Evolutionary conservation across 2,329 filamentous ascomycete genomes (phyloP).

Genomic region (Atkinsonella hypoxylon): DNA sequence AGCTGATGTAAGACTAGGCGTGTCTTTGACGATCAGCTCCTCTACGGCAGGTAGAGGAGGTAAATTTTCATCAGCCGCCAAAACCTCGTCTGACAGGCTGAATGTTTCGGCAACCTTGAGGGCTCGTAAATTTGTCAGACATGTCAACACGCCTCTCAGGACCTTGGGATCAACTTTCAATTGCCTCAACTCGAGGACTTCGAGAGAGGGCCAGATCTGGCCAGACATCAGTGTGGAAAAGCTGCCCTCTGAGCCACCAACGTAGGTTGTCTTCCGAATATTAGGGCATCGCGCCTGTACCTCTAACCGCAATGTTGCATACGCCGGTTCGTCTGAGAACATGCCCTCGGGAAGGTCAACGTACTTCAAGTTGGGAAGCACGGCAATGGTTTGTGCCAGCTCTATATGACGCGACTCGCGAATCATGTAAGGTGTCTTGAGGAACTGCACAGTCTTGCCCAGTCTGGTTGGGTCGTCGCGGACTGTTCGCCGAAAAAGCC

Average conservation of each 20-base stretch:
- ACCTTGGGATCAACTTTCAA: constrained; percentile 59
- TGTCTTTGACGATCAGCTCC: constrained; percentile 60
- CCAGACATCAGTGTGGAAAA: constrained; percentile 57
- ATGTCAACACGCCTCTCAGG: constrained; percentile 58
- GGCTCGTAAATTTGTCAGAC: constrained; percentile 55
- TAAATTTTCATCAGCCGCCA: constrained; percentile 52
- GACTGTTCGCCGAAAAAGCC: constrained; percentile 69
- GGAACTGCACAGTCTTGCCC: constrained; percentile 58
- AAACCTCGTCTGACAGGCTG: constrained; percentile 66
- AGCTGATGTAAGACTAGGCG: constrained; percentile 56
- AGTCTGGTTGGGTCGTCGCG: constrained; percentile 61
- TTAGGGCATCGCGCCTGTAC: constrained; percentile 73
- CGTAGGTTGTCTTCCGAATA: constrained; percentile 82
- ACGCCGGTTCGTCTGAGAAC: constrained; percentile 68
- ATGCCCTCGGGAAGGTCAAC: constrained; percentile 85
- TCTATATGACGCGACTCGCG: constrained; percentile 76
- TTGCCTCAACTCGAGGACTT: constrained; percentile 58
- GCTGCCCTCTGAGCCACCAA: constrained; percentile 63
- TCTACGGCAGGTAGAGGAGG: constrained; percentile 65
- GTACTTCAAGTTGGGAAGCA: constrained; percentile 74
- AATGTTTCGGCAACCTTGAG: constrained; percentile 61
- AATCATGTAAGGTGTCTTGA: constrained; percentile 93
- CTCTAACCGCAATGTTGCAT: constrained; percentile 67
- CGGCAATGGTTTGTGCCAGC: constrained; percentile 73
- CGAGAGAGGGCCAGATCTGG: constrained; percentile 55